A percentile compares a stretch with the other conserved stretches of the same genome.
Evolutionary conservation across 805 yeast species (phyloP).

Genomic region (Yamadazyma endophytica): DNA sequence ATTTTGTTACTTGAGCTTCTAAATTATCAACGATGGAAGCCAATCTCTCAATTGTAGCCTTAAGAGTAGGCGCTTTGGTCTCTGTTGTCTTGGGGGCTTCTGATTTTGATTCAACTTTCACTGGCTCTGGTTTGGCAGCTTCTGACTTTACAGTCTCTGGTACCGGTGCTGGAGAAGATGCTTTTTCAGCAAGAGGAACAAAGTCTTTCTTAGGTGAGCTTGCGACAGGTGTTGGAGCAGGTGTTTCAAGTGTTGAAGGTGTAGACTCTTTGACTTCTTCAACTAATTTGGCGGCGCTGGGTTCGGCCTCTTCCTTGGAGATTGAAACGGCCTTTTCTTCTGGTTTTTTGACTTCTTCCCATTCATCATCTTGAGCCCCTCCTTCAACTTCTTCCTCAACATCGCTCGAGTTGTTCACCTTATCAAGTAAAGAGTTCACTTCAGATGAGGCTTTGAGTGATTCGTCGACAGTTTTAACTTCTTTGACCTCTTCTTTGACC

Average conservation of each 20-base stretch:
- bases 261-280: slow-evolving; percentile 8
- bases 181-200: slow-evolving; percentile 1
- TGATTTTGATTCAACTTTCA: slow-evolving; percentile 13
- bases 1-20: slow-evolving; percentile 50
- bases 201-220: slow-evolving; percentile 1
- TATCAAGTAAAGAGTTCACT: slow-evolving; percentile 31
- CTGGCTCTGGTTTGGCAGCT: slow-evolving; percentile 13
- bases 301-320: neutral
- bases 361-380: slow-evolving; percentile 31
- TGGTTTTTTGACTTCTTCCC: slow-evolving; percentile 37
- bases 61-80: slow-evolving; percentile 57
- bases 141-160: neutral
- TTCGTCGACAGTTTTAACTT: slow-evolving; percentile 28
- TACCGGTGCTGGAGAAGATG: neutral
- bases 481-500: slow-evolving; percentile 10
- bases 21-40: slow-evolving; percentile 53
- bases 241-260: slow-evolving; percentile 7
- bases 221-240: slow-evolving; percentile 6
- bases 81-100: slow-evolving; percentile 16
- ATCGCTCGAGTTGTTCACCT: slow-evolving; percentile 37
- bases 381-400: slow-evolving; percentile 27
- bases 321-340: slow-evolving; percentile 8
- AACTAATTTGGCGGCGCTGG: slow-evolving; percentile 6
- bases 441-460: slow-evolving; percentile 32
- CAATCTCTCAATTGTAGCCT: slow-evolving; percentile 67